These are phyloP conservation scores for Scleroderma bovista DNA, from an alignment of 768 basidiomycete species.

Conservation along the genomic window DNA sequence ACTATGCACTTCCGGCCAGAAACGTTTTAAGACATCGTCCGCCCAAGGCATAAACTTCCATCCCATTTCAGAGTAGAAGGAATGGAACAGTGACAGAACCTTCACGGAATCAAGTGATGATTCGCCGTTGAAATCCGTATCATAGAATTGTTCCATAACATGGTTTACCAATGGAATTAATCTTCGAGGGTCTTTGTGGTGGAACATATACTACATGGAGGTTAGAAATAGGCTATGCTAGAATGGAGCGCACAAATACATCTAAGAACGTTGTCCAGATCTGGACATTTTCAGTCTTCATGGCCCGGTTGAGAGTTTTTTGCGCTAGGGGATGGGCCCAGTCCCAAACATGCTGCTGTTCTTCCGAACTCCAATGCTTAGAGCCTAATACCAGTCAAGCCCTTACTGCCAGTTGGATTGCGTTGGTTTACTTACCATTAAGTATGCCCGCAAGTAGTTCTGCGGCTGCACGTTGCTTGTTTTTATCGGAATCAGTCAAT, in stretches of 20 bases:
- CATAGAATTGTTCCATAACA: slow-evolving; percentile 55
- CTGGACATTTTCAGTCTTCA: slow-evolving; percentile 76
- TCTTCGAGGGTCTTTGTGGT: slow-evolving; percentile 77
- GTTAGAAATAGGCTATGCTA: slow-evolving; percentile 1
- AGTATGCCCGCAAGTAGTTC: slow-evolving; percentile 70
- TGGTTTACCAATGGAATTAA: slow-evolving; percentile 75
- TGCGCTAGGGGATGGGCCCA: slow-evolving; percentile 73
- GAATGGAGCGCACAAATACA: slow-evolving; percentile 32
- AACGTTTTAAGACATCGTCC: slow-evolving; percentile 57
- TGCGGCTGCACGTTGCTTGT: slow-evolving; percentile 79
- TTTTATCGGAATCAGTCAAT: slow-evolving; percentile 64
- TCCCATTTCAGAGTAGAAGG: slow-evolving; percentile 67
- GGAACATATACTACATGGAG: slow-evolving; percentile 61
- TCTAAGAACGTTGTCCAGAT: slow-evolving; percentile 80
- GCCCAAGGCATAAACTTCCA: slow-evolving; percentile 82
- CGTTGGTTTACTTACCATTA: slow-evolving; percentile 61
- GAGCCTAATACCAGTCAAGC: slow-evolving; percentile 45
- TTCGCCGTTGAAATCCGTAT: slow-evolving; percentile 74
- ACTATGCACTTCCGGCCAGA: slow-evolving; percentile 65
- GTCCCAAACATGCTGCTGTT: slow-evolving; percentile 65
- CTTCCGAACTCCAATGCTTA: slow-evolving; percentile 80
- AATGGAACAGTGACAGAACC: slow-evolving; percentile 59
- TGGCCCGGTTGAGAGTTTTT: slow-evolving; percentile 59
- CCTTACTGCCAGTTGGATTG: slow-evolving; percentile 81
- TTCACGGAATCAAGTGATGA: slow-evolving; percentile 79